Conservation (phyloP, 768 basidiomycete species). For the Thelephora ganbajun region DNA sequence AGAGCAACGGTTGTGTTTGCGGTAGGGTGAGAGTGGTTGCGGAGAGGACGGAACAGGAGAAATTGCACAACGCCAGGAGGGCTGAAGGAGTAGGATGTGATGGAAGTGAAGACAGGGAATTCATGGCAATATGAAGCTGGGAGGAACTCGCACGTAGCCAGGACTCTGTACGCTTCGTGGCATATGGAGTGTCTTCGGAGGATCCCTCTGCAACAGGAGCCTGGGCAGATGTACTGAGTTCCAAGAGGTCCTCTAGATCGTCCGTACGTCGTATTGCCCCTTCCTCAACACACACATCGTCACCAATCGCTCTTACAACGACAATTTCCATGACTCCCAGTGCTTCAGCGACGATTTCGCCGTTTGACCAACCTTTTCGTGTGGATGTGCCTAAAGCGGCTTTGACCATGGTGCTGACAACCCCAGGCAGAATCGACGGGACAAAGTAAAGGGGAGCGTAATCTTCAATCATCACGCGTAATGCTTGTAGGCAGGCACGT, state of each 20-base stretch:
- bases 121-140: constrained; percentile 74
- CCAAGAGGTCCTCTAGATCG: constrained; percentile 49
- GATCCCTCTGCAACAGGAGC: background rate
- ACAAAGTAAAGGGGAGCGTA: constrained; percentile 38
- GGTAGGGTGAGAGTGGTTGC: constrained; percentile 50
- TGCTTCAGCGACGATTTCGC: constrained; percentile 46
- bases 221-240: constrained; percentile 12
- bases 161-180: constrained; percentile 46
- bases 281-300: constrained; percentile 48
- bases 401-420: constrained; percentile 65
- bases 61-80: constrained; percentile 37
- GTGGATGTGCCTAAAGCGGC: constrained; percentile 42
- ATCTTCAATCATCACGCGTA: constrained; percentile 34
- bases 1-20: constrained; percentile 48
- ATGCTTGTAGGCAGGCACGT: constrained; percentile 40
- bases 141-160: constrained; percentile 78
- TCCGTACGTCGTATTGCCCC: constrained; percentile 42
- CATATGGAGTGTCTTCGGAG: constrained; percentile 17
- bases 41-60: constrained; percentile 41
- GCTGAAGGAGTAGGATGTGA: constrained; percentile 61
- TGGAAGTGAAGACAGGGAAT: constrained; percentile 55
- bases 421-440: constrained; percentile 72
- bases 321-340: constrained; percentile 41
- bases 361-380: constrained; percentile 57
- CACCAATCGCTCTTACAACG: constrained; percentile 47